Evolutionary conservation across 805 yeast genomes (phyloP).

Genomic region (Yarrowia porcina): DNA sequence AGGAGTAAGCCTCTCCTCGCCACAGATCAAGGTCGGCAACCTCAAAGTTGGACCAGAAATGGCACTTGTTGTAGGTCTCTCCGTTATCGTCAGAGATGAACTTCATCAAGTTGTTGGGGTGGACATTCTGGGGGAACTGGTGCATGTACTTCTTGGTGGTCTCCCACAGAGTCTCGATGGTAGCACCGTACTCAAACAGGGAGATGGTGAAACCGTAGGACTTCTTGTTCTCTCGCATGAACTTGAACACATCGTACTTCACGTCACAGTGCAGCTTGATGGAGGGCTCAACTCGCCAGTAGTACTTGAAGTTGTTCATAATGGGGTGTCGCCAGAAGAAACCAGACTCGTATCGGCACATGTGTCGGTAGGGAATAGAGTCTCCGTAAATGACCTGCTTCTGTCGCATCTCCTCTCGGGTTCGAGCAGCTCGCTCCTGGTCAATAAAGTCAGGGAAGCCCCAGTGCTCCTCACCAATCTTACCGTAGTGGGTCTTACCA

Average conservation of each 20-base stretch:
- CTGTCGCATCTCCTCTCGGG: conserved; percentile 54
- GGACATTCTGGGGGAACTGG: conserved; percentile 55
- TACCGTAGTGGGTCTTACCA: conserved; percentile 69
- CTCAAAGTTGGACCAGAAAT: conserved; percentile 83
- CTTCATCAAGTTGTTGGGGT: conserved; percentile 60
- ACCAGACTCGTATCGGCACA: conserved; percentile 88
- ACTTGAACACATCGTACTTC: conserved; percentile 74
- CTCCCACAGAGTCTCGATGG: conserved; percentile 77
- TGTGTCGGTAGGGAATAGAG: conserved; percentile 73
- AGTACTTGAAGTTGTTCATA: conserved; percentile 69
- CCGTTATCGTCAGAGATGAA: conserved; percentile 72
- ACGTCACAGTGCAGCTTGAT: conserved; percentile 72
- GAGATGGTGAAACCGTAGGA: conserved; percentile 75
- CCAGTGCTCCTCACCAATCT: conserved; percentile 79
- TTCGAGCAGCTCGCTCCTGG: conserved; percentile 60
- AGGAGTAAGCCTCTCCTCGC: conserved; percentile 54
- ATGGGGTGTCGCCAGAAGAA: conserved; percentile 73
- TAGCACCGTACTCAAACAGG: conserved; percentile 62
- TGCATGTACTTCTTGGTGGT: conserved; percentile 62
- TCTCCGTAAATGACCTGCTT: conserved; percentile 69
- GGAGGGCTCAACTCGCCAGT: conserved; percentile 92
- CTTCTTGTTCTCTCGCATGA: conserved; percentile 71
- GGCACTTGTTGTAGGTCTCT: conserved; percentile 74
- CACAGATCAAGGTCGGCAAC: conserved; percentile 69
- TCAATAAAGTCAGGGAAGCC: conserved; percentile 80